phyloP scores from a whole-genome alignment of 306 rosid genomes.

The Carpinus fangiana region DNA sequence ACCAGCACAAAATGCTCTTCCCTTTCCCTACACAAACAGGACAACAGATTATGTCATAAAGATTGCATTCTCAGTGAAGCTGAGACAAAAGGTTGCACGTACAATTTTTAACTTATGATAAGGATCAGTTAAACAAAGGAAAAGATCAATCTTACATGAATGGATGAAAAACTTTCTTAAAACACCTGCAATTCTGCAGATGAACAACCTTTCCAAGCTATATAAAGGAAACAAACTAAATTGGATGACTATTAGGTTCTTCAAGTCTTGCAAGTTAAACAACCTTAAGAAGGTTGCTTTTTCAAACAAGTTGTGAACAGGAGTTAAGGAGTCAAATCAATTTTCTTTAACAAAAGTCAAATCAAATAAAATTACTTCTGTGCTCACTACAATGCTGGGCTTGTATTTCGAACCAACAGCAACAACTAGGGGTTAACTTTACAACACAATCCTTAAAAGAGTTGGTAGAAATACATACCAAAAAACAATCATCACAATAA shows the following conservation, averaged over 20 bases:
- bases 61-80: not conserved
- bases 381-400: not conserved
- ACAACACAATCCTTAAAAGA: not conserved
- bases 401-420: not conserved
- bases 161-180: not conserved
- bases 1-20: constrained; percentile 97
- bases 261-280: not conserved
- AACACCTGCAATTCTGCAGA: not conserved
- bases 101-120: constrained; percentile 10
- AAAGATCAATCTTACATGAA: not conserved
- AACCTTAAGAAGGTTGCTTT: not conserved
- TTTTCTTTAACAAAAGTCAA: not conserved
- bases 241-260: not conserved
- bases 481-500: not conserved
- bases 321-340: not conserved
- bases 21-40: constrained; percentile 65
- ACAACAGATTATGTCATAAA: constrained; percentile 23
- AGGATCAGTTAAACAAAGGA: not conserved
- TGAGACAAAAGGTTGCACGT: constrained; percentile 9
- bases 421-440: not conserved
- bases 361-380: not conserved
- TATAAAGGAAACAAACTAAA: not conserved
- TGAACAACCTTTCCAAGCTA: not conserved
- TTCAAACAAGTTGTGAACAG: not conserved
- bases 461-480: not conserved